These are phyloP conservation scores for Amanita inopinata DNA, from an alignment of 768 basidiomycete genomes.

Conservation along the genomic window DNA sequence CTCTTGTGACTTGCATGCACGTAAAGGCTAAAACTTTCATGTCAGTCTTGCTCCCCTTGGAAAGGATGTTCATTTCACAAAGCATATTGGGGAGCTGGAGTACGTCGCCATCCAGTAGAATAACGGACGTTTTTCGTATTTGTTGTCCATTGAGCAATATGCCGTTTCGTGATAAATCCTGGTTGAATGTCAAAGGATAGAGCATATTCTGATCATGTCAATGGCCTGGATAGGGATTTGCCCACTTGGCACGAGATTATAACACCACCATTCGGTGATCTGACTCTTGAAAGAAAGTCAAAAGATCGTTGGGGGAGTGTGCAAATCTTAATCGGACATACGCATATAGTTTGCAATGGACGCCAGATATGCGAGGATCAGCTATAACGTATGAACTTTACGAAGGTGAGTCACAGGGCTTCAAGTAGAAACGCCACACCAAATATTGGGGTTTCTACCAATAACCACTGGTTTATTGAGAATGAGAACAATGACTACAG, in stretches of 20 bases:
- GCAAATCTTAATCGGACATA: slow-evolving; percentile 21
- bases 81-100: slow-evolving; percentile 60
- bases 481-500: slow-evolving; percentile 47
- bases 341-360: slow-evolving; percentile 80
- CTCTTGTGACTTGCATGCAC: slow-evolving; percentile 50
- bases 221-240: neutral
- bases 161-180: slow-evolving; percentile 78
- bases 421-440: slow-evolving; percentile 27
- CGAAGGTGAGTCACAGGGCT: slow-evolving; percentile 13
- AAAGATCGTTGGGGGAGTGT: neutral
- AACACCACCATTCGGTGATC: slow-evolving; percentile 58
- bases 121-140: slow-evolving; percentile 55
- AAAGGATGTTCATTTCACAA: slow-evolving; percentile 25
- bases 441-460: slow-evolving; percentile 60
- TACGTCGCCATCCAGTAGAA: slow-evolving; percentile 70
- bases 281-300: slow-evolving; percentile 35
- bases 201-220: neutral
- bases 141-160: slow-evolving; percentile 59
- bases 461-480: slow-evolving; percentile 57
- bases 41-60: neutral
- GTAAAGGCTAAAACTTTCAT: slow-evolving; percentile 42
- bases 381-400: slow-evolving; percentile 57
- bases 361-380: slow-evolving; percentile 52
- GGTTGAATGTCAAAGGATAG: no score
- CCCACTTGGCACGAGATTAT: slow-evolving; percentile 73